Evolutionary conservation across 805 yeast species (phyloP).

Genomic region (Torulaspora gathmanii): DNA sequence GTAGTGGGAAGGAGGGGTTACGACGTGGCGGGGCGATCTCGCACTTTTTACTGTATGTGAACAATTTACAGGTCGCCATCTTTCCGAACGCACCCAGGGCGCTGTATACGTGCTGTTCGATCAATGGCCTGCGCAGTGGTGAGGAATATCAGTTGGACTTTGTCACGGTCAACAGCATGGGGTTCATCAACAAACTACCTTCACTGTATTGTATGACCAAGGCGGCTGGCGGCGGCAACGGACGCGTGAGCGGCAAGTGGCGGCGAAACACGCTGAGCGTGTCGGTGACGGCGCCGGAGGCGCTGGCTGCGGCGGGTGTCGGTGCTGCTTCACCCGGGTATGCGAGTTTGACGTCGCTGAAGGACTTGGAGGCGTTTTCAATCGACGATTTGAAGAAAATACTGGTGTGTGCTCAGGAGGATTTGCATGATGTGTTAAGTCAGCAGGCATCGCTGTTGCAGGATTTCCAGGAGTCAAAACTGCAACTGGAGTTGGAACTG

Average conservation of each 20-base stretch:
- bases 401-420: conserved; percentile 34
- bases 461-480: conserved; percentile 32
- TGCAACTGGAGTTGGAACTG: conserved; percentile 27
- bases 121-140: conserved; percentile 25
- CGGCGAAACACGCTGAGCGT: conserved; percentile 23
- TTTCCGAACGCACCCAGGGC: conserved; percentile 31
- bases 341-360: conserved; percentile 26
- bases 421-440: conserved; percentile 32
- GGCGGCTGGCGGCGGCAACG: conserved; percentile 6
- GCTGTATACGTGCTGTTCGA: conserved; percentile 33
- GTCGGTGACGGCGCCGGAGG: conserved; percentile 4
- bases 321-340: conserved; percentile 22
- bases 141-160: conserved; percentile 34
- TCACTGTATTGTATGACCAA: conserved; percentile 32
- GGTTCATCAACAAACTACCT: conserved; percentile 34
- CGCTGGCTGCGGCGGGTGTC: neutral
- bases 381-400: conserved; percentile 34
- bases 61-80: conserved; percentile 30
- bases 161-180: conserved; percentile 33
- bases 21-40: conserved; percentile 20
- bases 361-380: conserved; percentile 30
- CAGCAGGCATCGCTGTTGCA: conserved; percentile 26
- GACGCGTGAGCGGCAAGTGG: conserved; percentile 23
- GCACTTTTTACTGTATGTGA: conserved; percentile 31
- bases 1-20: neutral